phyloP scores from a whole-genome alignment of 2,329 filamentous ascomycete genomes.

The Tolypocladium ovalisporum region DNA sequence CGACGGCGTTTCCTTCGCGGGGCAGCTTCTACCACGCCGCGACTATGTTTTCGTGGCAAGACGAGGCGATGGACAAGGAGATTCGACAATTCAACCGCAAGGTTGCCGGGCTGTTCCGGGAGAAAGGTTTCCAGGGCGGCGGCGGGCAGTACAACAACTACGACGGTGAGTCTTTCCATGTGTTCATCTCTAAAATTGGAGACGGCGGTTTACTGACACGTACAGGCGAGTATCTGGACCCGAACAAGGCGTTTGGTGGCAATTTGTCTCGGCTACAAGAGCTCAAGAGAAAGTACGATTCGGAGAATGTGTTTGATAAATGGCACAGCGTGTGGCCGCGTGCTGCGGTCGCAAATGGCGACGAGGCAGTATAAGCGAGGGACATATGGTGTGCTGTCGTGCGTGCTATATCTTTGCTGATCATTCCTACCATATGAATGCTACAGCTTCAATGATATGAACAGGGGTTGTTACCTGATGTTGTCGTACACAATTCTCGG shows the following conservation, averaged over 20 bases:
- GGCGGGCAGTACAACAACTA: constrained; percentile 7
- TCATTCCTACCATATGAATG: too few species aligned
- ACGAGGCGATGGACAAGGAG: constrained; percentile 21
- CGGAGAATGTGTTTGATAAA: constrained; percentile 22
- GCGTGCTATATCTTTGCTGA: too few species aligned
- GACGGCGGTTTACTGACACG: neutral
- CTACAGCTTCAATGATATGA: too few species aligned
- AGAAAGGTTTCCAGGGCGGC: constrained; percentile 11
- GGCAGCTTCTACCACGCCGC: constrained; percentile 32
- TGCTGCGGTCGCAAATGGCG: neutral
- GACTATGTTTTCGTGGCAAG: constrained; percentile 28
- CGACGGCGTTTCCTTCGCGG: constrained; percentile 33
- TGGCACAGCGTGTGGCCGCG: constrained; percentile 9
- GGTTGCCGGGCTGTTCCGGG: constrained; percentile 14
- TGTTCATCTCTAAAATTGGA: neutral
- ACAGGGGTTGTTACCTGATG: too few species aligned
- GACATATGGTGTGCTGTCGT: too few species aligned
- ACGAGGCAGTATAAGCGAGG: too few species aligned
- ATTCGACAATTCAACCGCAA: constrained; percentile 26
- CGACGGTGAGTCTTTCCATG: neutral
- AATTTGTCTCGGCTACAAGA: constrained; percentile 17
- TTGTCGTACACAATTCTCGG: too few species aligned
- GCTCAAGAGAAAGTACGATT: constrained; percentile 23
- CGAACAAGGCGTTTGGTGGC: constrained; percentile 18
- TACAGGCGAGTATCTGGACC: constrained; percentile 17